These are phyloP conservation scores for Diaporthe helianthi DNA, from an alignment of 2,329 filamentous ascomycete species.

Conservation along the genomic window DNA sequence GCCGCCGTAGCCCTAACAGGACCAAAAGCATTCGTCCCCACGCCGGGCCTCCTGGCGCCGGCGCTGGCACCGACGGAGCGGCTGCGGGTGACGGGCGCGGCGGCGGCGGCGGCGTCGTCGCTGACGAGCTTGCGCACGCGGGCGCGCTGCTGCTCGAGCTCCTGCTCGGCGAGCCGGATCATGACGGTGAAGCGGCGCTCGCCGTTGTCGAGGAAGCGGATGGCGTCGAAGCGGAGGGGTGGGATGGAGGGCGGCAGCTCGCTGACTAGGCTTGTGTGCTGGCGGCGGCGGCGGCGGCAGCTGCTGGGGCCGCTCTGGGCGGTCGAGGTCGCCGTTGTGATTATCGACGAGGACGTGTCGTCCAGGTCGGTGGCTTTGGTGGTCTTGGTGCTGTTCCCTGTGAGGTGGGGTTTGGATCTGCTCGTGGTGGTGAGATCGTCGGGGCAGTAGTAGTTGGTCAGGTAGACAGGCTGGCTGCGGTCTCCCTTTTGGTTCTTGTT, in stretches of 20 bases:
- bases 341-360: slow-evolving; percentile 4
- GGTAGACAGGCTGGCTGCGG: not conserved
- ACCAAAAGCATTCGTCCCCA: not conserved
- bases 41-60: not conserved
- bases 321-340: not conserved
- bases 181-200: slow-evolving; percentile 20
- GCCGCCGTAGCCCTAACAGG: not conserved
- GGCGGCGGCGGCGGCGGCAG: no score
- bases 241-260: not conserved
- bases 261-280: slow-evolving; percentile 17
- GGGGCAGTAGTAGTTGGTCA: slow-evolving; percentile 6
- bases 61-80: not conserved
- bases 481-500: not conserved
- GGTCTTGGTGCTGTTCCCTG: no score
- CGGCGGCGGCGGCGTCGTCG: not conserved
- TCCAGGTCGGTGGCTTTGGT: not conserved
- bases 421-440: not conserved
- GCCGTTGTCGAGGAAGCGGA: slow-evolving; percentile 5
- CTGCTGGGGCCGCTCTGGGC: no score
- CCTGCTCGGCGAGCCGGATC: slow-evolving; percentile 27
- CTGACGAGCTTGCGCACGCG: not conserved
- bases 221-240: slow-evolving; percentile 12
- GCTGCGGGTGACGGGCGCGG: slow-evolving; percentile 10
- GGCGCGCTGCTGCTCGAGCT: slow-evolving; percentile 20
- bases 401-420: not conserved